These are phyloP conservation scores for Populus hybrid DNA, from an alignment of 441 rosid genomes.

Conservation along the genomic window DNA sequence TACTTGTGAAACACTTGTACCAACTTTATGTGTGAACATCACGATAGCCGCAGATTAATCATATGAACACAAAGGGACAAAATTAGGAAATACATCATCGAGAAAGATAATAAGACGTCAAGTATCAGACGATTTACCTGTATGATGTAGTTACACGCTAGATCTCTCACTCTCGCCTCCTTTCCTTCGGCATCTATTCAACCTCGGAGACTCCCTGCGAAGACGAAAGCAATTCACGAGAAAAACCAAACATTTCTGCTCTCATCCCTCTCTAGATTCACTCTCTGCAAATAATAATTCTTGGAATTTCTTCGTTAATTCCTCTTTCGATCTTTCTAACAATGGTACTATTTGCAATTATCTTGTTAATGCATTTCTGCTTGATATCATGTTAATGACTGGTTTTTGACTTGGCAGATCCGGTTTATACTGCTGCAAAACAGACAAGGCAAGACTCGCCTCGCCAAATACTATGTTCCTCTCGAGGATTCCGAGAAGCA, in stretches of 20 bases:
- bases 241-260: background rate
- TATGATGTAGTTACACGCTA: background rate
- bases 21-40: background rate
- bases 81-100: background rate
- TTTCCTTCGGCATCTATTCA: constrained; percentile 9
- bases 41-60: background rate
- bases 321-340: constrained; percentile 1
- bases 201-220: background rate
- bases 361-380: background rate
- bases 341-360: constrained; percentile 9
- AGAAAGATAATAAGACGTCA: background rate
- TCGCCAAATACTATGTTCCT: constrained; percentile 97
- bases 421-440: constrained; percentile 96
- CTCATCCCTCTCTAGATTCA: background rate
- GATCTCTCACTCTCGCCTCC: background rate
- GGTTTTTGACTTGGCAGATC: constrained; percentile 50
- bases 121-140: background rate
- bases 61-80: background rate
- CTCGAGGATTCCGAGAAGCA: constrained; percentile 98
- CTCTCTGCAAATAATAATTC: background rate
- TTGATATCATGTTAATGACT: background rate
- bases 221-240: background rate
- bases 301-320: background rate
- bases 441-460: constrained; percentile 99
- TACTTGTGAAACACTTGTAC: background rate